These are phyloP conservation scores for Choiromyces venosus DNA, from an alignment of 495 filamentous ascomycete genomes.

Conservation along the genomic window DNA sequence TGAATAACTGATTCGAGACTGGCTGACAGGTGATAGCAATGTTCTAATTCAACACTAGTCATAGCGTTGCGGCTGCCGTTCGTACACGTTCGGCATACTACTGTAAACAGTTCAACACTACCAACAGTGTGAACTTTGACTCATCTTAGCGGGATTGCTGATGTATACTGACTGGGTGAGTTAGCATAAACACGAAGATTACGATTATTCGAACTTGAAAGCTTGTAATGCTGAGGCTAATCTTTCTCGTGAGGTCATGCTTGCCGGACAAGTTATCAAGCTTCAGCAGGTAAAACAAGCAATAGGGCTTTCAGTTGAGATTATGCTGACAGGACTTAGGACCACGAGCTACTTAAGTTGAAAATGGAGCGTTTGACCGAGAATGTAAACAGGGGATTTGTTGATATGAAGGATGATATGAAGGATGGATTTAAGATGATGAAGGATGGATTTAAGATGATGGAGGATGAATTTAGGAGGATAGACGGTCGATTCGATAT, in stretches of 20 bases:
- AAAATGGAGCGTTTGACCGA: too few species aligned
- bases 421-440: not conserved
- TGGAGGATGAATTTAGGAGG: too few species aligned
- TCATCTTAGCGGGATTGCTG: constrained; percentile 6
- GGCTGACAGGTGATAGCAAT: constrained; percentile 13
- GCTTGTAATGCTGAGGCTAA: constrained; percentile 4
- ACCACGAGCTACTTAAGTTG: too few species aligned
- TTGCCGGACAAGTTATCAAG: constrained; percentile 10
- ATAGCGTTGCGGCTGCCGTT: constrained; percentile 3
- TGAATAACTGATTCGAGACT: constrained; percentile 14
- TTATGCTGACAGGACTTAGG: constrained; percentile 6
- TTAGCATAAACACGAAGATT: constrained; percentile 10
- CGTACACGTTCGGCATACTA: not conserved
- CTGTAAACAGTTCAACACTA: constrained; percentile 5
- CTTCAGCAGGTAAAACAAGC: constrained; percentile 10
- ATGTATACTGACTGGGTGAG: constrained; percentile 11
- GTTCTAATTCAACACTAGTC: constrained; percentile 14
- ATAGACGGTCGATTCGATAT: too few species aligned
- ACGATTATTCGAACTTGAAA: constrained; percentile 6
- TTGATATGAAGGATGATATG: too few species aligned
- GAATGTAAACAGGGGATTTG: too few species aligned
- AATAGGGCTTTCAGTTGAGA: constrained; percentile 6
- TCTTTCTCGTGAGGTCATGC: constrained; percentile 1
- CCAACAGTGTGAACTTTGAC: constrained; percentile 8
- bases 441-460: constrained; percentile 5